A percentile compares a stretch with the other conserved stretches of the same genome.
phyloP scores from a whole-genome alignment of 371 early-diverging fungal species.

The Mucor piriformis region DNA sequence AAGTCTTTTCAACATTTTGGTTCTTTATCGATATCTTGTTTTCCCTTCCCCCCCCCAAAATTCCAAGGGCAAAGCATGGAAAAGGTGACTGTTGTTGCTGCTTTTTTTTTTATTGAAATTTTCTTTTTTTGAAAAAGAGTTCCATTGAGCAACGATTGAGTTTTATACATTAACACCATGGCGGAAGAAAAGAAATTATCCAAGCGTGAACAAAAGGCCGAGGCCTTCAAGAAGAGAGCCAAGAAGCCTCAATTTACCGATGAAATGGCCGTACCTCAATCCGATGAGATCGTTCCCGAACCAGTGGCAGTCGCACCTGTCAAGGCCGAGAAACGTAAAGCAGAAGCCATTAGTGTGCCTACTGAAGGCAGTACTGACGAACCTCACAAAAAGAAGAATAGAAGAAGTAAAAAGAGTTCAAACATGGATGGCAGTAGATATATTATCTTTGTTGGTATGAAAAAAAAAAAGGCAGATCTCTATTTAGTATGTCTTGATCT shows the following conservation, averaged over 20 bases:
- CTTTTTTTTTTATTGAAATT: slow-evolving; percentile 6
- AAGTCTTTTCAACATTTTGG: slow-evolving; percentile 10
- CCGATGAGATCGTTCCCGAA: slow-evolving; percentile 34
- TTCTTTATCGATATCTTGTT: background rate
- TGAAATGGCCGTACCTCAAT: slow-evolving; percentile 52
- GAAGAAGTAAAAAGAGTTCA: slow-evolving; percentile 22
- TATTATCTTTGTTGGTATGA: slow-evolving; percentile 74
- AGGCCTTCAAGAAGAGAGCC: slow-evolving; percentile 62
- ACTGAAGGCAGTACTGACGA: slow-evolving; percentile 8
- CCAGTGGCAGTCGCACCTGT: background rate
- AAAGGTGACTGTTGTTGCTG: slow-evolving; percentile 1
- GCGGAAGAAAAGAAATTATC: slow-evolving; percentile 56
- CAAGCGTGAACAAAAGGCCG: slow-evolving; percentile 71
- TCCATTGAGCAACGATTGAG: too few species aligned
- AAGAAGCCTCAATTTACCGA: slow-evolving; percentile 50
- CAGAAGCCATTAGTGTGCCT: slow-evolving; percentile 22
- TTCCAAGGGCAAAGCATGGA: too few species aligned
- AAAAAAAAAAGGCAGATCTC: background rate
- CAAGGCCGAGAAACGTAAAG: slow-evolving; percentile 19
- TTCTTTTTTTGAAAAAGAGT: background rate
- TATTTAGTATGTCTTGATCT: background rate
- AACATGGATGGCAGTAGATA: slow-evolving; percentile 46
- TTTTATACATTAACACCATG: slow-evolving; percentile 9
- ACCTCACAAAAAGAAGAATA: slow-evolving; percentile 17
- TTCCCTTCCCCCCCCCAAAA: too few species aligned